Percentiles rank a stretch among this genome's conserved stretches.
Conservation (phyloP, 441 rosid species). For the Pelargonium hybrid region DNA sequence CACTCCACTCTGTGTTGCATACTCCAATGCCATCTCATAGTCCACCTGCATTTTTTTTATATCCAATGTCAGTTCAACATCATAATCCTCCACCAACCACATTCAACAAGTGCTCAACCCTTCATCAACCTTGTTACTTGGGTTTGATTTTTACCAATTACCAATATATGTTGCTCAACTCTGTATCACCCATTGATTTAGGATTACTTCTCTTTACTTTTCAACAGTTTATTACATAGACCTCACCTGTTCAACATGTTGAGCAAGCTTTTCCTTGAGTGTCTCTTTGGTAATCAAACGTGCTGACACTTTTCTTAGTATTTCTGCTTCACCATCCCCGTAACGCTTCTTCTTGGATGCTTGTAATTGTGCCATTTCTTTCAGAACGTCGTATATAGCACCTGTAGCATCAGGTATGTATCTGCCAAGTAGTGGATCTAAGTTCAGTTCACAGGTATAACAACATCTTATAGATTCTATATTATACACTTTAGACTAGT, state of each 20-base stretch:
- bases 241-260: constrained; percentile 81
- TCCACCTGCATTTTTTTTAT: constrained; percentile 59
- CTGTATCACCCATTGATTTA: not conserved
- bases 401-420: constrained; percentile 76
- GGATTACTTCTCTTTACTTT: not conserved
- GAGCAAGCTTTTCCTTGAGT: constrained; percentile 56
- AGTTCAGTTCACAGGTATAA: constrained; percentile 3
- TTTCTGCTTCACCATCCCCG: constrained; percentile 38
- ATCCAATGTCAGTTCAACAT: not conserved
- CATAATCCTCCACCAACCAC: not conserved
- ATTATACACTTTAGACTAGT: not conserved
- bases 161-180: not conserved
- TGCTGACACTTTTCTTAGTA: constrained; percentile 50
- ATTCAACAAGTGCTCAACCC: too few relatives aligned
- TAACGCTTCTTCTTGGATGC: constrained; percentile 49
- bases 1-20: constrained; percentile 92
- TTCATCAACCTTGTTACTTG: too few relatives aligned
- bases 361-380: constrained; percentile 54
- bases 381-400: constrained; percentile 67
- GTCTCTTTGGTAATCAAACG: constrained; percentile 58
- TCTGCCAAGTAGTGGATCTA: constrained; percentile 31
- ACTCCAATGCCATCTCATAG: constrained; percentile 93
- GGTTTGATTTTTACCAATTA: not conserved
- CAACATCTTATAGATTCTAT: not conserved
- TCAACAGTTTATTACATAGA: not conserved